Evolutionary conservation across 305 asterid species (phyloP).

Genomic region (Fraxinus nigra): DNA sequence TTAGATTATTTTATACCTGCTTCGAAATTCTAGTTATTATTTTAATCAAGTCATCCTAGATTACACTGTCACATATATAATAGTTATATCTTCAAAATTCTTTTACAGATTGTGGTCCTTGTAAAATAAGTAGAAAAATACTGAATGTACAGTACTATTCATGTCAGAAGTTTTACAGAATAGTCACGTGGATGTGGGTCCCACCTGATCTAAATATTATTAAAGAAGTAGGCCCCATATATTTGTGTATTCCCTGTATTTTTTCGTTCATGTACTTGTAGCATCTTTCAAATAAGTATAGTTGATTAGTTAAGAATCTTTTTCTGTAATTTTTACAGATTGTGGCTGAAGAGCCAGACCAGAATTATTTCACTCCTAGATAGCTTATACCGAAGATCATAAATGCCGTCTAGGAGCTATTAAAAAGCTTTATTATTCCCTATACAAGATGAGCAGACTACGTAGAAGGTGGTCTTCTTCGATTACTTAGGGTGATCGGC

Average conservation of each 20-base stretch:
- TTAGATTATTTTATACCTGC: not conserved
- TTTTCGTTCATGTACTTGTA: too few relatives aligned
- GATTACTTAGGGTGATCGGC: slow-evolving; percentile 26
- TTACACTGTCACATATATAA: not conserved
- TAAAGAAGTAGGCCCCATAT: too few relatives aligned
- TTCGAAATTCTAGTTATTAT: too few relatives aligned
- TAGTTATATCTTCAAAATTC: not conserved
- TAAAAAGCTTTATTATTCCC: slow-evolving; percentile 40
- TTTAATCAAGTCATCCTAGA: not conserved
- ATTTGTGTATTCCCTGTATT: too few relatives aligned
- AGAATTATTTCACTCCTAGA: slow-evolving; percentile 43
- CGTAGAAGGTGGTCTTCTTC: not conserved
- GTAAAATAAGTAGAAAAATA: not conserved
- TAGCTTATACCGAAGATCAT: slow-evolving; percentile 35
- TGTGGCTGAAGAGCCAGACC: slow-evolving; percentile 48
- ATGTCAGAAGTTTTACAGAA: too few relatives aligned
- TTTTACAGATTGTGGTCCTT: not conserved
- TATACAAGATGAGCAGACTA: slow-evolving; percentile 11
- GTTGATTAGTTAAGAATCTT: not conserved
- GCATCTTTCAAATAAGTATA: too few relatives aligned
- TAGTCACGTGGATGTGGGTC: too few relatives aligned
- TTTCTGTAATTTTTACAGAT: slow-evolving; percentile 23
- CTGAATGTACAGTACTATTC: too few relatives aligned
- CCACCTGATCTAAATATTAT: too few relatives aligned
- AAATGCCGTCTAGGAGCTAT: slow-evolving; percentile 35